Percentiles rank a stretch among this genome's conserved stretches.
Conservation (phyloP, 2,329 filamentous ascomycete species). For the Calonectria henricotiae region DNA sequence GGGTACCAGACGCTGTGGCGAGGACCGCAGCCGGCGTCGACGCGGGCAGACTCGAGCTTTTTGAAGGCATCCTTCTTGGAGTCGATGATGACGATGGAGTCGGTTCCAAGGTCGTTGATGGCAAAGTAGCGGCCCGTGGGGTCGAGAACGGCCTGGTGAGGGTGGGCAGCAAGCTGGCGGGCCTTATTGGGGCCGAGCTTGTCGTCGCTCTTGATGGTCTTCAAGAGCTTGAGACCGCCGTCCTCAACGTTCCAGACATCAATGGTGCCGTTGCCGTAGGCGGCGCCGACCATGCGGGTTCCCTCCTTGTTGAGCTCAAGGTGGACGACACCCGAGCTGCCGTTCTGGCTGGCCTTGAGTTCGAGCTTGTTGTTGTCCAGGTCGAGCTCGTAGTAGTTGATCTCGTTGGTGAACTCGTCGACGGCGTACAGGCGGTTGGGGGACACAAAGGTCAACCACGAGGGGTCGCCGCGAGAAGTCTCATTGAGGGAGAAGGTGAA, state of each 20-base stretch:
- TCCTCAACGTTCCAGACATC: constrained; percentile 65
- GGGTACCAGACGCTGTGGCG: constrained; percentile 68
- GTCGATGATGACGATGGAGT: constrained; percentile 66
- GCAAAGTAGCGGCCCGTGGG: constrained; percentile 67
- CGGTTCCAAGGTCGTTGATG: constrained; percentile 67
- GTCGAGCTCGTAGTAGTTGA: constrained; percentile 62
- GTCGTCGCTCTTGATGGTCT: constrained; percentile 58
- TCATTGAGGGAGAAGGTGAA: constrained; percentile 60
- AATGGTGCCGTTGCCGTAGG: constrained; percentile 61
- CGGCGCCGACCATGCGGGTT: constrained; percentile 64
- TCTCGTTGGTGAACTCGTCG: constrained; percentile 63
- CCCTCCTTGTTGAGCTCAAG: constrained; percentile 65
- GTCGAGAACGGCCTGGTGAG: constrained; percentile 68
- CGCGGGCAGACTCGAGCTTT: constrained; percentile 56
- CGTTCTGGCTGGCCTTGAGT: constrained; percentile 53
- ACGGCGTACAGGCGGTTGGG: constrained; percentile 64
- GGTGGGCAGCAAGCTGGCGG: constrained; percentile 58
- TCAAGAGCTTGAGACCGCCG: constrained; percentile 59
- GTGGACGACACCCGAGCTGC: constrained; percentile 64
- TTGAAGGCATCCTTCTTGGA: constrained; percentile 60
- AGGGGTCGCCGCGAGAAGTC: constrained; percentile 59
- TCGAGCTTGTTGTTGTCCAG: constrained; percentile 53
- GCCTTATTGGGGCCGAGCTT: constrained; percentile 55
- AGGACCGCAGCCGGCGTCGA: constrained; percentile 63
- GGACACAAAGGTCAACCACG: constrained; percentile 64